A percentile compares a stretch with the other conserved stretches of the same genome.
phyloP scores from a whole-genome alignment of 495 filamentous ascomycete species.

The Penicillium longicatenatum region DNA sequence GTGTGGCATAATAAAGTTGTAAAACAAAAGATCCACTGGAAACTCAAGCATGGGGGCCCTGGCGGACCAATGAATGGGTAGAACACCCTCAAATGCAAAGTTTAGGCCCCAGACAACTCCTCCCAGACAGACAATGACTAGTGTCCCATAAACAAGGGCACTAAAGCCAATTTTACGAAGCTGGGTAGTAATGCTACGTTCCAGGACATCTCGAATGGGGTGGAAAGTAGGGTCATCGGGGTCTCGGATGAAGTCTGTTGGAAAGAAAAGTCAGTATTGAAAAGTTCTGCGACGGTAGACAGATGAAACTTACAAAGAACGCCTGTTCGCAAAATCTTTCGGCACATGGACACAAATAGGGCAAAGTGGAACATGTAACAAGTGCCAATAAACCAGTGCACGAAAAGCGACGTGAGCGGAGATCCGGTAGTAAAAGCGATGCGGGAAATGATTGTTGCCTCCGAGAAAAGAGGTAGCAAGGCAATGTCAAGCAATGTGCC shows the following conservation, averaged over 20 bases:
- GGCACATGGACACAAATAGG: constrained; percentile 97
- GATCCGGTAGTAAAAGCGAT: constrained; percentile 72
- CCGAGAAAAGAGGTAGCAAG: constrained; percentile 82
- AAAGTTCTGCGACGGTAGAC: neutral
- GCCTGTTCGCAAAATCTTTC: constrained; percentile 92
- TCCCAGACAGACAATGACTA: constrained; percentile 91
- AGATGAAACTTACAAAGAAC: constrained; percentile 74
- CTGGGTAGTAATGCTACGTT: constrained; percentile 89
- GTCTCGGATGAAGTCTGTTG: constrained; percentile 90
- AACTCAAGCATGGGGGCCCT: constrained; percentile 92
- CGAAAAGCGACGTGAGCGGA: constrained; percentile 86
- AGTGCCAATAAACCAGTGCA: constrained; percentile 98
- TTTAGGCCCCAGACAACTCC: constrained; percentile 94
- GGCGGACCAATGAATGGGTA: constrained; percentile 91
- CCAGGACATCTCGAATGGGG: constrained; percentile 93
- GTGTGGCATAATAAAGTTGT: constrained; percentile 91
- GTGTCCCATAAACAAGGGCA: constrained; percentile 89
- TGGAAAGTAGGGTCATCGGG: constrained; percentile 99
- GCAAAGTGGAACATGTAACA: constrained; percentile 99
- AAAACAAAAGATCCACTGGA: constrained; percentile 90
- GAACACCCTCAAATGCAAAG: constrained; percentile 62
- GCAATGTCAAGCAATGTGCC: constrained; percentile 88
- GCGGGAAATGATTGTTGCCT: constrained; percentile 72
- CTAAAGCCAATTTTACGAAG: constrained; percentile 95
- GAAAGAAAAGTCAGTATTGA: constrained; percentile 9